A percentile compares a stretch with the other conserved stretches of the same genome.
These are phyloP conservation scores for Suhomyces atakaporum DNA, from an alignment of 1,139 yeast species.

Conservation along the genomic window DNA sequence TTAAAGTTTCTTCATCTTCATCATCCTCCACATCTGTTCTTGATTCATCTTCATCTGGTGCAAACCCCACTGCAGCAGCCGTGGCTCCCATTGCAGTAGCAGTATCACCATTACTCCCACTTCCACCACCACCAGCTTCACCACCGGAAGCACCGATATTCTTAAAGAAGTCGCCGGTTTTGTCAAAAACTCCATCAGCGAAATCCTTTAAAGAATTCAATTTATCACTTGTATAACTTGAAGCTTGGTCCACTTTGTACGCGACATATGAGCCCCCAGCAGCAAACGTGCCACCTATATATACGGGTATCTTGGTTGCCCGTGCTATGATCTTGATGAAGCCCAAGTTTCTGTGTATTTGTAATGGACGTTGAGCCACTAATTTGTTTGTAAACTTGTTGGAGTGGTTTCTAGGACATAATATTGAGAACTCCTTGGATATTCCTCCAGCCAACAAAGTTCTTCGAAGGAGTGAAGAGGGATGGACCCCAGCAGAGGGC, in stretches of 20 bases:
- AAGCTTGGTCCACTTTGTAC: conserved; percentile 87
- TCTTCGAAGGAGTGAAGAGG: conserved; percentile 3
- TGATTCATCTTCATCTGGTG: conserved; percentile 30
- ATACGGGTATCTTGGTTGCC: conserved; percentile 67
- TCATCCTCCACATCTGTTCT: conserved; percentile 24
- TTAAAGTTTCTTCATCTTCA: conserved; percentile 33
- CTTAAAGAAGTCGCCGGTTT: conserved; percentile 45
- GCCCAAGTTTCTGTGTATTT: conserved; percentile 33
- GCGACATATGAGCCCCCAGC: conserved; percentile 94
- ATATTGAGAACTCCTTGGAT: conserved; percentile 6
- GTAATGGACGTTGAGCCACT: neutral
- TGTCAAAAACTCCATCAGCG: conserved; percentile 48
- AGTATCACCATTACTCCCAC: conserved; percentile 33
- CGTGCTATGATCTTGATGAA: conserved; percentile 51
- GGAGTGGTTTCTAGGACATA: conserved; percentile 3
- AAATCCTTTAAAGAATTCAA: conserved; percentile 61
- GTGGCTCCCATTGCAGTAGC: conserved; percentile 48
- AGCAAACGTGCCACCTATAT: conserved; percentile 86
- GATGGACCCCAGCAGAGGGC: neutral
- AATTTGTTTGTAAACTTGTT: neutral
- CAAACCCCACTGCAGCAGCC: conserved; percentile 48
- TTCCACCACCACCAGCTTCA: conserved; percentile 28
- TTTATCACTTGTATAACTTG: conserved; percentile 67
- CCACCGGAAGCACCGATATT: conserved; percentile 18
- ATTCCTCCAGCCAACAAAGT: neutral